These are phyloP conservation scores for Arachis hypogaea DNA, from an alignment of 306 rosid genomes.

Conservation along the genomic window DNA sequence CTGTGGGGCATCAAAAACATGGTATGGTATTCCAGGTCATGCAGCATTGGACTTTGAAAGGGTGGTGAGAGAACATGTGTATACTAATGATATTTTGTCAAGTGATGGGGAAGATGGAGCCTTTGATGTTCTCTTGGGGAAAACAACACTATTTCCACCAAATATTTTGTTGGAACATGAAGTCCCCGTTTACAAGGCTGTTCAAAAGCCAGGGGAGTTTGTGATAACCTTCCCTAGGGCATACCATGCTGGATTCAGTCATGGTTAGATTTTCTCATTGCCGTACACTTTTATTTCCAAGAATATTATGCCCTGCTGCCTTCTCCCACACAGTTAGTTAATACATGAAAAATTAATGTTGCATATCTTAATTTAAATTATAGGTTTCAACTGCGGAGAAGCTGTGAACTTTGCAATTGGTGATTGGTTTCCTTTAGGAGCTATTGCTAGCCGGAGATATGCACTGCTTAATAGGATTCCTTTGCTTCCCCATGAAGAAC, in stretches of 20 bases:
- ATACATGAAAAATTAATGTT: conserved; percentile 25
- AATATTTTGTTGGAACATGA: conserved; percentile 77
- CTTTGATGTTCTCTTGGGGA: conserved; percentile 87
- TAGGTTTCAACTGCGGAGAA: conserved; percentile 99
- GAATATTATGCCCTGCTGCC: conserved; percentile 15
- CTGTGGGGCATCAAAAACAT: conserved; percentile 98
- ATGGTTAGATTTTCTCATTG: conserved; percentile 60
- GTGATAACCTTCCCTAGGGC: conserved; percentile 94
- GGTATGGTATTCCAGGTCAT: conserved; percentile 96
- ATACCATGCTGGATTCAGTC: conserved; percentile 97
- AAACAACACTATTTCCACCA: conserved; percentile 96
- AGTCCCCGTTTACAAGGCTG: conserved; percentile 94
- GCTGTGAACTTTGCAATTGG: conserved; percentile 98
- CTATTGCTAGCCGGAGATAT: conserved; percentile 89
- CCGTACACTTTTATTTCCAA: conserved; percentile 23
- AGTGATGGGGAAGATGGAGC: conserved; percentile 93
- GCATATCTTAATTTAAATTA: conserved; percentile 35
- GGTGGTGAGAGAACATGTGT: conserved; percentile 86
- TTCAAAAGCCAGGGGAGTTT: conserved; percentile 97
- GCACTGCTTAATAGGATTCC: conserved; percentile 87
- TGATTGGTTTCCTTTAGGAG: conserved; percentile 96
- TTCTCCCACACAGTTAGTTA: conserved; percentile 21
- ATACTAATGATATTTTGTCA: conserved; percentile 77
- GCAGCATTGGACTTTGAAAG: conserved; percentile 90
- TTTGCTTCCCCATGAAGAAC: conserved; percentile 93